A percentile compares a stretch with the other conserved stretches of the same genome.
phyloP scores from a whole-genome alignment of 176 grass and related monocot species.

The Zea mays region DNA sequence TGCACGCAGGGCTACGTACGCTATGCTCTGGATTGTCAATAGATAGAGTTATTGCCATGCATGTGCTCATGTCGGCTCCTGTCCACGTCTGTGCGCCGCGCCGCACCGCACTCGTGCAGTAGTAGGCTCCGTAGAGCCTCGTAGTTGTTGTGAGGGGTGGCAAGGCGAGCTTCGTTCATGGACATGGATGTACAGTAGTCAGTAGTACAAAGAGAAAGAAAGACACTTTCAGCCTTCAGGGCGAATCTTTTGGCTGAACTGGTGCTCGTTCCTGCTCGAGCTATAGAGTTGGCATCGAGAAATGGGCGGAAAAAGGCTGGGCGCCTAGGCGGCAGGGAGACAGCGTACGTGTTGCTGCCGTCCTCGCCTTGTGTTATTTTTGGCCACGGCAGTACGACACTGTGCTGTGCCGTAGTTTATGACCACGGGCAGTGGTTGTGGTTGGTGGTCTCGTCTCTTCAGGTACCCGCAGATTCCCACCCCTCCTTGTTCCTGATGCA shows the following conservation, averaged over 20 bases:
- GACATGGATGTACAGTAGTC: not conserved
- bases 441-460: not conserved
- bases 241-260: constrained; percentile 41
- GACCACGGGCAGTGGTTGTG: not conserved
- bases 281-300: constrained; percentile 37
- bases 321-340: not conserved
- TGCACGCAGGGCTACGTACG: not conserved
- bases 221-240: not conserved
- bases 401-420: not conserved
- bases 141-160: constrained; percentile 1
- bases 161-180: not conserved
- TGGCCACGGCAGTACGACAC: not conserved
- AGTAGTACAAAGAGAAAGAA: not conserved
- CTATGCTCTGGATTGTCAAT: constrained; percentile 2
- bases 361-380: not conserved
- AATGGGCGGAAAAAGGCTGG: constrained; percentile 38
- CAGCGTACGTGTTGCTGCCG: constrained; percentile 9
- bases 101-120: not conserved
- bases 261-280: not conserved
- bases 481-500: not conserved
- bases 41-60: constrained; percentile 22
- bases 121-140: not conserved
- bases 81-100: not conserved
- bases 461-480: constrained; percentile 24
- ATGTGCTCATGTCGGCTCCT: not conserved